These are phyloP conservation scores for Omphalea diandra DNA, from an alignment of 441 rosid genomes.

Conservation along the genomic window DNA sequence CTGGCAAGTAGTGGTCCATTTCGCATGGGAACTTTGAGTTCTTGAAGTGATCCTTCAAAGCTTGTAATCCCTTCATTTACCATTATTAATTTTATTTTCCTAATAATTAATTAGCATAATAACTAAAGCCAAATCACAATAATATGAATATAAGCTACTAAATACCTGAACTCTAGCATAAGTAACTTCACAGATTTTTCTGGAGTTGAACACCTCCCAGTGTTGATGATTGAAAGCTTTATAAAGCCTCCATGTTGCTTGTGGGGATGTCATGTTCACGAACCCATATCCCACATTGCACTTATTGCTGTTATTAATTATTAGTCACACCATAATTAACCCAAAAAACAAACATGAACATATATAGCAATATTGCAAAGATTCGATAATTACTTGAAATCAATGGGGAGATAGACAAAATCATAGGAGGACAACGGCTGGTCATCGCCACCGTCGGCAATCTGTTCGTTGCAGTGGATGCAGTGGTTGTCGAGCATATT, in stretches of 20 bases:
- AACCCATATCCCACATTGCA: slow-evolving; percentile 99
- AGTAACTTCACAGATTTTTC: slow-evolving; percentile 87
- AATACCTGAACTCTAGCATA: slow-evolving; percentile 91
- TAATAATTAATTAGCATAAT: background rate
- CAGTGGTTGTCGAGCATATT: slow-evolving; percentile 95
- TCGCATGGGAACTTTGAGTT: slow-evolving; percentile 91
- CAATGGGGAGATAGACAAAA: slow-evolving; percentile 91
- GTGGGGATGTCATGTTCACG: slow-evolving; percentile 94
- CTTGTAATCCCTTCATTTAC: slow-evolving; percentile 65
- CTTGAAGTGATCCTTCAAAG: slow-evolving; percentile 86
- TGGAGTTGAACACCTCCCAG: slow-evolving; percentile 96
- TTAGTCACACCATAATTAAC: background rate
- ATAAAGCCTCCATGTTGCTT: slow-evolving; percentile 77
- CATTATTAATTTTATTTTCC: too few relatives aligned
- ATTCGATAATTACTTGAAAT: slow-evolving; percentile 65
- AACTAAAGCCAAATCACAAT: too few relatives aligned
- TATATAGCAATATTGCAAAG: background rate
- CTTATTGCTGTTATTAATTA: slow-evolving; percentile 57
- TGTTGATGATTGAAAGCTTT: slow-evolving; percentile 81
- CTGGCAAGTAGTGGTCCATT: slow-evolving; percentile 82
- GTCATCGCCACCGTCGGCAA: slow-evolving; percentile 44
- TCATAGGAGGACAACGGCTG: slow-evolving; percentile 81
- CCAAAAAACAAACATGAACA: background rate
- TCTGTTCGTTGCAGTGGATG: slow-evolving; percentile 80
- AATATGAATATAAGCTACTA: too few relatives aligned